Evolutionary conservation across 139 green algal genomes (phyloP).

Genomic region (Volvox reticuliferus): DNA sequence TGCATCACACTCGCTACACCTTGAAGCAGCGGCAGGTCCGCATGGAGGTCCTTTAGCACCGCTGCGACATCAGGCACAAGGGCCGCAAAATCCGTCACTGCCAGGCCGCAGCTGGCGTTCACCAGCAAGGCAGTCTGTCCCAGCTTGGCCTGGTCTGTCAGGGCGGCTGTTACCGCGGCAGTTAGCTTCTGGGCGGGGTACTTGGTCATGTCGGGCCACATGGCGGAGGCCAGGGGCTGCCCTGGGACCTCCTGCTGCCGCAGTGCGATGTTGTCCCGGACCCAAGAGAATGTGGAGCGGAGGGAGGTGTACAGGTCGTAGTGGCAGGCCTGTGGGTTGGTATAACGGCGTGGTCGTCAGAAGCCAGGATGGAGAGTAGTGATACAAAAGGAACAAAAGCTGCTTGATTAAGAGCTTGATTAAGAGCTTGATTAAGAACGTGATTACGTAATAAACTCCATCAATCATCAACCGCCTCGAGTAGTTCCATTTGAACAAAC

Average conservation of each 20-base stretch:
- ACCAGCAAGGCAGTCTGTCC: not conserved
- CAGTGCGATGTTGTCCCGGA: conserved; percentile 22
- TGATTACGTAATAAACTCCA: too few relatives aligned
- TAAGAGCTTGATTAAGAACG: too few relatives aligned
- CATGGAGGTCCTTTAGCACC: not conserved
- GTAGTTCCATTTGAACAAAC: too few relatives aligned
- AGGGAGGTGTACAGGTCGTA: conserved; percentile 10
- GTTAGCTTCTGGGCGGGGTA: not conserved
- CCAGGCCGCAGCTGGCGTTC: not conserved
- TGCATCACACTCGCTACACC: not conserved
- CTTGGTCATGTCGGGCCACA: not conserved
- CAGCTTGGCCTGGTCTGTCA: not conserved
- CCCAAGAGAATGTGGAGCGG: not conserved
- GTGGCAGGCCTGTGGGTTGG: conserved; percentile 31
- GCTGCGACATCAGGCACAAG: not conserved
- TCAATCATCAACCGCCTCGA: too few relatives aligned
- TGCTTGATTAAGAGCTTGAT: too few relatives aligned
- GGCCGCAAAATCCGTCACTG: not conserved
- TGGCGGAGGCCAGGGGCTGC: not conserved
- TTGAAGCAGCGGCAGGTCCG: conserved; percentile 8
- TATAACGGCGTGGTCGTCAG: too few relatives aligned
- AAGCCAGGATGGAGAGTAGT: not conserved
- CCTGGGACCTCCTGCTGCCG: not conserved
- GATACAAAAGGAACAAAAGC: too few relatives aligned
- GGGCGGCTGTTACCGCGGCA: not conserved